Percentiles rank a stretch among this genome's conserved stretches.
Evolutionary conservation across 495 filamentous ascomycete genomes (phyloP).

Genomic region (Talaromyces proteolyticus): DNA sequence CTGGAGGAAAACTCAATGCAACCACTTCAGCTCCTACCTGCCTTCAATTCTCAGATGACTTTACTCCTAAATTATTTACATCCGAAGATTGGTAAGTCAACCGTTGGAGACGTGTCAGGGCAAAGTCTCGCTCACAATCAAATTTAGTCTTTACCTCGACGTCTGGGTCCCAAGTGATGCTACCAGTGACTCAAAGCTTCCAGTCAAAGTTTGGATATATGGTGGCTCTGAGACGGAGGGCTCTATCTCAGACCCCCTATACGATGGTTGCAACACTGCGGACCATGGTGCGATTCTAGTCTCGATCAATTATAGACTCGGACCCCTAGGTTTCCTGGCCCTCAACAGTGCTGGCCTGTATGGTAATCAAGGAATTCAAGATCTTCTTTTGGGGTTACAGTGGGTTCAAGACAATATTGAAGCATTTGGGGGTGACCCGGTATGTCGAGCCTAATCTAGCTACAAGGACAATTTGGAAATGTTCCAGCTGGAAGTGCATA

Average conservation of each 20-base stretch:
- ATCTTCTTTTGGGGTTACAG: slow-evolving; percentile 19
- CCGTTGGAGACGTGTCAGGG: no score
- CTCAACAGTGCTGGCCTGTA: slow-evolving; percentile 19
- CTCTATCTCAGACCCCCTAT: slow-evolving; percentile 23
- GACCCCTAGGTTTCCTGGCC: slow-evolving; percentile 24
- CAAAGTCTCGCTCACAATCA: no score
- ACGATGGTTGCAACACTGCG: slow-evolving; percentile 33
- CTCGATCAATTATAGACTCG: slow-evolving; percentile 31
- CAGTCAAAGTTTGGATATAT: slow-evolving; percentile 37
- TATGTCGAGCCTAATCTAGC: slow-evolving; percentile 9
- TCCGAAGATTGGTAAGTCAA: slow-evolving; percentile 26
- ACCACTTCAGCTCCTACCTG: slow-evolving; percentile 17
- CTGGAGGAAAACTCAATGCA: slow-evolving; percentile 11
- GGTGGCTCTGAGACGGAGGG: slow-evolving; percentile 24
- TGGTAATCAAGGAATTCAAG: slow-evolving; percentile 22
- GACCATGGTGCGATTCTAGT: slow-evolving; percentile 29
- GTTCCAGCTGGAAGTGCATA: no score
- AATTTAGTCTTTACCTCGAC: slow-evolving; percentile 34
- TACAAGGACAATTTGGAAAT: not conserved
- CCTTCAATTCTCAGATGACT: slow-evolving; percentile 23
- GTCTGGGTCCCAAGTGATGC: slow-evolving; percentile 44
- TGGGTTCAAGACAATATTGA: slow-evolving; percentile 26
- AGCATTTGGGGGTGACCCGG: slow-evolving; percentile 25
- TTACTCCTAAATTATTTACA: slow-evolving; percentile 11
- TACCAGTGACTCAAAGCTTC: slow-evolving; percentile 27